phyloP scores from a whole-genome alignment of 1,139 yeast genomes.

The Nakaseomyces uthaithaninus region DNA sequence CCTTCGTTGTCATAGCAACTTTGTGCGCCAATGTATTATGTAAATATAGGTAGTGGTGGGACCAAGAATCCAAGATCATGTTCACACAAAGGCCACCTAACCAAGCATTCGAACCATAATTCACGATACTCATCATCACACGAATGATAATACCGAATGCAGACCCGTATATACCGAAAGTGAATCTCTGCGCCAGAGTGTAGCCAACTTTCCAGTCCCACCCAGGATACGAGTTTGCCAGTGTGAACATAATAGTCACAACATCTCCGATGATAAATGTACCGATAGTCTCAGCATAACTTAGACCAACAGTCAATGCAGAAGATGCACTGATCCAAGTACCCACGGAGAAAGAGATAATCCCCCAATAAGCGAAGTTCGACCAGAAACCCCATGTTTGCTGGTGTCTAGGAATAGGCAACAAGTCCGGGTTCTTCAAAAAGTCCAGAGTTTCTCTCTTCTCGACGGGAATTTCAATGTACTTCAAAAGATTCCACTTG shows the following conservation, averaged over 20 bases:
- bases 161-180: slow-evolving; percentile 41
- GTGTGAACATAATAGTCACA: slow-evolving; percentile 35
- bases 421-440: slow-evolving; percentile 34
- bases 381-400: slow-evolving; percentile 39
- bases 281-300: slow-evolving; percentile 37
- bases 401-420: slow-evolving; percentile 32
- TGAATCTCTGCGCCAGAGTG: slow-evolving; percentile 39
- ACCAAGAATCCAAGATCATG: slow-evolving; percentile 34
- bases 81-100: slow-evolving; percentile 37
- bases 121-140: slow-evolving; percentile 36
- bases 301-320: slow-evolving; percentile 35
- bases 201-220: slow-evolving; percentile 41
- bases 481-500: slow-evolving; percentile 11
- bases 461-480: slow-evolving; percentile 31
- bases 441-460: slow-evolving; percentile 30
- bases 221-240: slow-evolving; percentile 40
- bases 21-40: slow-evolving; percentile 33
- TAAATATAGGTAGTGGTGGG: slow-evolving; percentile 32
- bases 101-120: slow-evolving; percentile 39
- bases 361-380: slow-evolving; percentile 37
- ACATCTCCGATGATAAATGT: slow-evolving; percentile 38
- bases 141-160: slow-evolving; percentile 38
- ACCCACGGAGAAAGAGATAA: slow-evolving; percentile 35
- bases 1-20: slow-evolving; percentile 36
- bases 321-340: slow-evolving; percentile 40